A percentile compares a stretch with the other conserved stretches of the same genome.
Conservation (phyloP, 2,329 filamentous ascomycete genomes). For the Fusarium pseudonygamai region DNA sequence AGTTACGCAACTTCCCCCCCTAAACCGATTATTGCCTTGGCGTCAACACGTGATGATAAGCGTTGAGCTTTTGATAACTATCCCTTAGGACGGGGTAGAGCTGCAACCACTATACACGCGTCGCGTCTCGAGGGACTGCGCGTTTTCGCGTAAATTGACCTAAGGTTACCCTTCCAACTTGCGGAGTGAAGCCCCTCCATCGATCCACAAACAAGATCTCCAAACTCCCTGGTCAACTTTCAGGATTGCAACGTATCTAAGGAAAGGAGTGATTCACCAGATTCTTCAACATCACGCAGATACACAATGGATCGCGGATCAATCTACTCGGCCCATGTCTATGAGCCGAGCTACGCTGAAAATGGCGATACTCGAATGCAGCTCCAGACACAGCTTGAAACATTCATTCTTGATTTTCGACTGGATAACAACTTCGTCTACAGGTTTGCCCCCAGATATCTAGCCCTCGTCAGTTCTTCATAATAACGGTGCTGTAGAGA, state of each 20-base stretch:
- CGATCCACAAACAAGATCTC: conserved; percentile 37
- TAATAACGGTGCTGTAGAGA: conserved; percentile 67
- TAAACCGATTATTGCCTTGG: conserved; percentile 21
- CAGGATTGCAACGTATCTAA: conserved; percentile 15
- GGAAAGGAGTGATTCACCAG: conserved; percentile 2
- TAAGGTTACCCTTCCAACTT: conserved; percentile 39
- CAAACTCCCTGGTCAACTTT: conserved; percentile 25
- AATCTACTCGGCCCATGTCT: conserved; percentile 85
- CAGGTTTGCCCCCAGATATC: conserved; percentile 65
- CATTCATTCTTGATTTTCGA: conserved; percentile 93
- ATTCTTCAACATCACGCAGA: conserved; percentile 12
- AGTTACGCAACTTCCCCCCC: conserved; percentile 38
- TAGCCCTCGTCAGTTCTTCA: neutral
- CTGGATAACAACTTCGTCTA: conserved; percentile 96
- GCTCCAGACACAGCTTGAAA: conserved; percentile 81
- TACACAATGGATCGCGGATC: conserved; percentile 83
- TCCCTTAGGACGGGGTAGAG: too few relatives aligned
- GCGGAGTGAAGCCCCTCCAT: conserved; percentile 37
- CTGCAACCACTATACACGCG: conserved; percentile 46
- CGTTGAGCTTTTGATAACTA: neutral
- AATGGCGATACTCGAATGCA: conserved; percentile 75
- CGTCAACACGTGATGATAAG: conserved; percentile 31
- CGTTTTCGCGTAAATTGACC: conserved; percentile 35
- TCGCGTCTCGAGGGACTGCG: conserved; percentile 37
- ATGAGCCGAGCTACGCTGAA: conserved; percentile 72